A percentile compares a stretch with the other conserved stretches of the same genome.
These are phyloP conservation scores for Ustilago shanxiensis DNA, from an alignment of 1,284 basidiomycete species.

Conservation along the genomic window DNA sequence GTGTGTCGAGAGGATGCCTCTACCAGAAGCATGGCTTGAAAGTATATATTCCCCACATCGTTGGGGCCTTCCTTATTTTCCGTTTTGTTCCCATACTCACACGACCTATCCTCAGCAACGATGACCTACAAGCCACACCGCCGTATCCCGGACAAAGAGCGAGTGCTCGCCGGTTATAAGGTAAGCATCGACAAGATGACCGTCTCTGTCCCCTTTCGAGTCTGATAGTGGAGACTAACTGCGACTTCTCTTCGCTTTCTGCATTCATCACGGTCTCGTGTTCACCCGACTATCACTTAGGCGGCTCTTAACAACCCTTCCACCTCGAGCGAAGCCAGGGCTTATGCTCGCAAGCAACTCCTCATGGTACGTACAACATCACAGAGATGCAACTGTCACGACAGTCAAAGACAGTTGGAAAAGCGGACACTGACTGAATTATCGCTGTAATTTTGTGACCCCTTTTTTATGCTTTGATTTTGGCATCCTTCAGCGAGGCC, in stretches of 20 bases:
- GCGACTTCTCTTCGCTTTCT: neutral
- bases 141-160: conserved; percentile 48
- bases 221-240: neutral
- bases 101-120: neutral
- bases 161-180: conserved; percentile 51
- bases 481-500: conserved; percentile 39
- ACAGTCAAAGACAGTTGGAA: neutral
- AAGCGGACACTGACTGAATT: neutral
- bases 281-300: conserved; percentile 7
- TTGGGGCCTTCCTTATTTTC: neutral
- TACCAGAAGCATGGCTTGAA: conserved; percentile 3
- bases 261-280: neutral
- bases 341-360: conserved; percentile 53
- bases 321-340: conserved; percentile 43
- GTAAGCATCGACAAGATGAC: conserved; percentile 12
- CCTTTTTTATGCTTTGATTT: neutral
- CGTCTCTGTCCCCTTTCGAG: neutral
- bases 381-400: neutral
- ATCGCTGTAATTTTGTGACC: conserved; percentile 1
- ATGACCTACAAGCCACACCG: conserved; percentile 50
- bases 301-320: conserved; percentile 57
- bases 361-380: conserved; percentile 36
- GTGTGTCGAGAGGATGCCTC: too few species aligned
- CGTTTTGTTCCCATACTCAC: neutral
- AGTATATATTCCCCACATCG: conserved; percentile 11